phyloP scores from a whole-genome alignment of 2,329 filamentous ascomycete genomes.

The Epichloe glyceriae region DNA sequence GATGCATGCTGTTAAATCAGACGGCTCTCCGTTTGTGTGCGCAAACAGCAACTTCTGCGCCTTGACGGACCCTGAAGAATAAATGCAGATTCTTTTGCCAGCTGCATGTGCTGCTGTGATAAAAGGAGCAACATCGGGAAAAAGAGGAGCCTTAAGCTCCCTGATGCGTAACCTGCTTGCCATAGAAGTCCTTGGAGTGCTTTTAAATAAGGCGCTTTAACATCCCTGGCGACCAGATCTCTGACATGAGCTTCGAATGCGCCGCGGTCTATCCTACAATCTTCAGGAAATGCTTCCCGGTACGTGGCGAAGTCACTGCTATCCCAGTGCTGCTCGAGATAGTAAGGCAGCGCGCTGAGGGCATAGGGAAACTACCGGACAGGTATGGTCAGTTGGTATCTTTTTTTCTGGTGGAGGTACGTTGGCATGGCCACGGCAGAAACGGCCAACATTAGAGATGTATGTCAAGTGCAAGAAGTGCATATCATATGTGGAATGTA shows the following conservation, averaged over 20 bases:
- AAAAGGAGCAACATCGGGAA: conserved; percentile 56
- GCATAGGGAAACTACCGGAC: conserved; percentile 60
- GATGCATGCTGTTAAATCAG: conserved; percentile 47
- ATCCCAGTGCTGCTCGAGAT: conserved; percentile 56
- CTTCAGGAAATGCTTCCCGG: conserved; percentile 55
- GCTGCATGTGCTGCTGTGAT: conserved; percentile 44
- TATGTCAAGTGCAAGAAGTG: neutral
- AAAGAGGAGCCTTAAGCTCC: conserved; percentile 58
- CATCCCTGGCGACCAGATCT: conserved; percentile 57
- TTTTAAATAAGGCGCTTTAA: conserved; percentile 68
- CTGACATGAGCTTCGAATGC: conserved; percentile 54
- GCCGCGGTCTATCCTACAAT: conserved; percentile 43
- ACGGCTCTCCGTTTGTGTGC: conserved; percentile 44
- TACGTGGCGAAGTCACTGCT: conserved; percentile 50
- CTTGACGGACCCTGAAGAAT: conserved; percentile 67
- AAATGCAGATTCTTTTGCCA: conserved; percentile 55
- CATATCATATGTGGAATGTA: no score
- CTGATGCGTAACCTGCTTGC: conserved; percentile 58
- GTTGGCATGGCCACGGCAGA: neutral
- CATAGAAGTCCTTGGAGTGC: conserved; percentile 69
- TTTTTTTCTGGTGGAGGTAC: neutral
- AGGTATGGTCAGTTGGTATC: neutral
- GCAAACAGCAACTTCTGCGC: conserved; percentile 71
- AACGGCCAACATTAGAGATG: neutral
- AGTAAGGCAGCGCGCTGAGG: conserved; percentile 48